Evolutionary conservation across 108 stramenopile species (phyloP).

Genomic region (Fistulifera solaris): DNA sequence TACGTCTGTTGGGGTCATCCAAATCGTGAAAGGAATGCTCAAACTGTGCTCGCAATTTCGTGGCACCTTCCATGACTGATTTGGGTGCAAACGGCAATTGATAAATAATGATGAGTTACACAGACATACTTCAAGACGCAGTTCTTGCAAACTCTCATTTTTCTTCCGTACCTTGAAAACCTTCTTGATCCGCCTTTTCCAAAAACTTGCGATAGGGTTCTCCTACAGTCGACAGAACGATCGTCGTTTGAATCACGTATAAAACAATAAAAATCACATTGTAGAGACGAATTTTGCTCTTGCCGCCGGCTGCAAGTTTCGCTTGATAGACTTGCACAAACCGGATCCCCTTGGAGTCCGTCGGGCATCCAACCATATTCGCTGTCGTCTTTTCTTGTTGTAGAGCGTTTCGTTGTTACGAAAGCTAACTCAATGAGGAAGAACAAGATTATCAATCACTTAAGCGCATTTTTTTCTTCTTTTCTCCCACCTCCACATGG

Average conservation of each 20-base stretch:
- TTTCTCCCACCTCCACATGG: no score
- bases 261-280: conserved; percentile 46
- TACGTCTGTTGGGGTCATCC: conserved; percentile 63
- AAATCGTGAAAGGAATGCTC: conserved; percentile 71
- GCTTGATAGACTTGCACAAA: conserved; percentile 44
- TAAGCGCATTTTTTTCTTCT: no score
- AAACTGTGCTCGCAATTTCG: conserved; percentile 70
- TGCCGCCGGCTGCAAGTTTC: conserved; percentile 29
- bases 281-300: conserved; percentile 37
- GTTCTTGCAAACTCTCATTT: background rate
- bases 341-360: conserved; percentile 50
- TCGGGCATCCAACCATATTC: no score
- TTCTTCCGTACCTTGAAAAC: conserved; percentile 47
- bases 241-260: conserved; percentile 47
- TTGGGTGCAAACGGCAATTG: no score
- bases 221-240: conserved; percentile 53
- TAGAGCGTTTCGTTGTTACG: no score
- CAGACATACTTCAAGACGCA: background rate
- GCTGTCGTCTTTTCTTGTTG: no score
- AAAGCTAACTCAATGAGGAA: no score
- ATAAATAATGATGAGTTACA: background rate
- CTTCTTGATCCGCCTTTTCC: conserved; percentile 84
- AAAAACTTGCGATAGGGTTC: conserved; percentile 67
- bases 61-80: conserved; percentile 80
- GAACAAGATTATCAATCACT: no score